Evolutionary conservation across 164 flowering plant genomes (phyloP), one percentile per base, ranked within the genome.

Genomic region (Stephania yunnanensis): DNA sequence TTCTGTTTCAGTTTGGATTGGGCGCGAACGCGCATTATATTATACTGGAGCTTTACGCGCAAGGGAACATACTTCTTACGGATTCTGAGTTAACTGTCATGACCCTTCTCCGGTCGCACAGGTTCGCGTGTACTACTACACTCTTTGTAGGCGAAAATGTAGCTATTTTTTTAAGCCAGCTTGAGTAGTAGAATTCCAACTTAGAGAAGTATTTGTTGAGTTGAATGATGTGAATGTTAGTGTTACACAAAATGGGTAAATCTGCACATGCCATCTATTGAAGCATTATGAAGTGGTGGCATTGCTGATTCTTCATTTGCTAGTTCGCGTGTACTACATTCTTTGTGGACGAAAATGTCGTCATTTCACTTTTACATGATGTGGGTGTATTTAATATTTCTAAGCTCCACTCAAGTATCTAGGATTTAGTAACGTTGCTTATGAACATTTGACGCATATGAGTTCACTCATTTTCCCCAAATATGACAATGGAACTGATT

Each of bases 31-130:
- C 98, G 0, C 87, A 92, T 78, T 95, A 89, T 85, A 85, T 95
- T 48, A 93, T 95, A 74, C 80, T 95, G 86, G 99, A 95, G 89
- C 82, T 95, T 31, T 95, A 92, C 84, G 96, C 99, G 52, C 98
- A 93, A 84, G 99, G 99, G 64, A 95, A 95, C 75, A 89, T 95
- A 71, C 67, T 95, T 45, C 93, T 95, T 58, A 87, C 97, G 6
- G 97, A 95, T 80, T 84, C 96, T 46, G 92, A 95, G 53, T 92
- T 85, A 78, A 83, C 81, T 71, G 98, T 95, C 71, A 61, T 95
- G 91, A 95, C 99, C 53, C 91, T 95, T 78, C 98, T 95, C 6
- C 92, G 99, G 5, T 95, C 98, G 1, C 99, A 95, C 84, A 91
- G 98, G 98, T 93, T 77, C 44, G 82, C 74, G 0, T 64, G 73